Percentiles rank a stretch among this genome's conserved stretches.
Evolutionary conservation across 306 rosid species (phyloP).

Genomic region (Trifolium subterraneum): DNA sequence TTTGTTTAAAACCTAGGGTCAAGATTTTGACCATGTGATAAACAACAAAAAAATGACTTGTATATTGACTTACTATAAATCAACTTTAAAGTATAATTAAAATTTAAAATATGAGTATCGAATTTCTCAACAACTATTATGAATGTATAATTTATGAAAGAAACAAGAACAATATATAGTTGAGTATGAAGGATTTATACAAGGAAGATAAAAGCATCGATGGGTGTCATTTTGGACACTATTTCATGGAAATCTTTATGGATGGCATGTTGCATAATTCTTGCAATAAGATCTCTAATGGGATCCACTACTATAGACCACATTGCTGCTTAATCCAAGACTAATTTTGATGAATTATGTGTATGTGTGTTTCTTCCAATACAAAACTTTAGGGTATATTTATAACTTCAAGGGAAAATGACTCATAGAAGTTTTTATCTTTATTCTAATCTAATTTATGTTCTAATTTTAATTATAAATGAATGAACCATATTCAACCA

Average conservation of each 20-base stretch:
- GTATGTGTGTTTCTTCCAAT: not conserved
- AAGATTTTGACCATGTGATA: too few species aligned
- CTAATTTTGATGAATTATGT: not conserved
- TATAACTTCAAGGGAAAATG: too few species aligned
- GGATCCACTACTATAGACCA: slow-evolving; percentile 23
- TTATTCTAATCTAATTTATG: too few species aligned
- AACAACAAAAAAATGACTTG: too few species aligned
- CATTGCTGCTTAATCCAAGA: slow-evolving; percentile 9
- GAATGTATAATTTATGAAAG: not conserved
- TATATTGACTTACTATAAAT: too few species aligned
- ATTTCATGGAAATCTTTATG: slow-evolving; percentile 57
- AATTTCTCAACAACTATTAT: not conserved
- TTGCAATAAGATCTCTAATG: slow-evolving; percentile 29
- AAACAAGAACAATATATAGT: not conserved
- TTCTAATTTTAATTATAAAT: too few species aligned
- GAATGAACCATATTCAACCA: too few species aligned
- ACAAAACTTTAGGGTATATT: not conserved
- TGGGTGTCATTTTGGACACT: slow-evolving; percentile 50
- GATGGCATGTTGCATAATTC: slow-evolving; percentile 13
- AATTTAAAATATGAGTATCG: not conserved
- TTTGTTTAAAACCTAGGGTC: too few species aligned
- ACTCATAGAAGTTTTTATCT: too few species aligned
- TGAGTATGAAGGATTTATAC: slow-evolving; percentile 15
- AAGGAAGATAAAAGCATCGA: slow-evolving; percentile 51
- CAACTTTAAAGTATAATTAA: not conserved